These are phyloP conservation scores for Yamadazyma dushanensis DNA, from an alignment of 1,139 yeast genomes.

Conservation along the genomic window DNA sequence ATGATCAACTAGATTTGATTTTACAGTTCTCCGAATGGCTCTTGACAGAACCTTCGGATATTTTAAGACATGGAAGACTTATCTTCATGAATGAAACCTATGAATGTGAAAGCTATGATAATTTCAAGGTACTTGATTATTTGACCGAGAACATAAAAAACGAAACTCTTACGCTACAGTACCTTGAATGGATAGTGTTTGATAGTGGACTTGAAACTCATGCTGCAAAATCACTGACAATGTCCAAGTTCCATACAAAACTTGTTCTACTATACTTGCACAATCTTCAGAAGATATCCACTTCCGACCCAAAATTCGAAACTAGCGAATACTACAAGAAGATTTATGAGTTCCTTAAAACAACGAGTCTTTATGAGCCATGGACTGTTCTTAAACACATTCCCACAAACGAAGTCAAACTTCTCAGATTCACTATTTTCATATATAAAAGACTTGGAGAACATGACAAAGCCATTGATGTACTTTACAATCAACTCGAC, in stretches of 20 bases:
- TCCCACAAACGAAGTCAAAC: conserved; percentile 36
- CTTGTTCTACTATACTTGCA: conserved; percentile 58
- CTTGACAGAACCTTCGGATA: conserved; percentile 30
- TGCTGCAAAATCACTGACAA: conserved; percentile 30
- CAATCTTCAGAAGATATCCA: conserved; percentile 23
- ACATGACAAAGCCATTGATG: conserved; percentile 64
- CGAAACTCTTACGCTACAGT: conserved; percentile 44
- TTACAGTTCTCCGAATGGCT: conserved; percentile 63
- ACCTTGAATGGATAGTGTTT: conserved; percentile 58
- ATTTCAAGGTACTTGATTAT: conserved; percentile 52
- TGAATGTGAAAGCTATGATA: conserved; percentile 62
- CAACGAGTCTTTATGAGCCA: conserved; percentile 44
- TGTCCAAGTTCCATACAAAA: conserved; percentile 46
- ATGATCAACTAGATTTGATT: conserved; percentile 52
- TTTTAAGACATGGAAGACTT: conserved; percentile 40
- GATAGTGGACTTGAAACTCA: conserved; percentile 46
- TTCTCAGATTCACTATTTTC: conserved; percentile 51
- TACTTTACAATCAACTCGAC: conserved; percentile 57
- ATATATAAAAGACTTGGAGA: conserved; percentile 61
- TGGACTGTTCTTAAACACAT: conserved; percentile 41
- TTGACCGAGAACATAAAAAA: conserved; percentile 26
- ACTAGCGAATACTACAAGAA: conserved; percentile 28
- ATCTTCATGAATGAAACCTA: conserved; percentile 70
- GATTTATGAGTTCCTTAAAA: conserved; percentile 36
- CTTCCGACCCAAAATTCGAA: conserved; percentile 18